Base-by-base conservation (phyloP, 2,329 filamentous ascomycete genomes). In the Pseudogymnoascus verrucosus region DNA sequence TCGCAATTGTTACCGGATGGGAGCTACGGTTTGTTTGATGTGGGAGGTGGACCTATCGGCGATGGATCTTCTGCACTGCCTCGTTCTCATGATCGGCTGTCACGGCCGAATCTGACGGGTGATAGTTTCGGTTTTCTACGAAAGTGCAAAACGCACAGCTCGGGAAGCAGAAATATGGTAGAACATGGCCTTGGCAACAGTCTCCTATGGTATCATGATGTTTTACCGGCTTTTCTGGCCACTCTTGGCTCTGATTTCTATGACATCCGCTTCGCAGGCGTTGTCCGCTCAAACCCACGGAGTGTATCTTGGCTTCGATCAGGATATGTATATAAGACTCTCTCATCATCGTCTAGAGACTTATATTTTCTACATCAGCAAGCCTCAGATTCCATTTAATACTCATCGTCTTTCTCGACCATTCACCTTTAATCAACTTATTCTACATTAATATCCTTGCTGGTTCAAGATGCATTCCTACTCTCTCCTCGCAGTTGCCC, bases 401-500 rank as follows among this genome's bases (percentile, higher is more conserved):
- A 34, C 4, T 57, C n/a, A 5, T 57, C 19, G 26, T 28, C 26
- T 11, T 57, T 34, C 26, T 34, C n/a, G 8, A 34, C 2, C n/a
- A 19, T 3, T 28, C n/a, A 5, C 19, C 26, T 19, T 23, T 19
- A 34, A 10, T 19, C n/a, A 19, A 19, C 8, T 34, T 57, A 54
- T 28, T 57, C 28, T 10, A 34, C 26, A 12, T 57, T 12, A 57
- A 57, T 57, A n/a, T 34, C 10, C 47, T 57, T 57, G 47, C 47
- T 57, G 47, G 47, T 57, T 65, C 62, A 69, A 69, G 64, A 78
- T 78, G 77, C 74, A 74, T 73, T 75, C 77, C 73, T 69, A 75
- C 71, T 73, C 76, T 68, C 68, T 76, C 67, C 73, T 84, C 71
- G 47, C 26, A 34, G 47, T 57, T 57, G 76, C 79, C 71, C 76